Conservation (phyloP, 441 rosid species). For the Brassica hybrid region DNA sequence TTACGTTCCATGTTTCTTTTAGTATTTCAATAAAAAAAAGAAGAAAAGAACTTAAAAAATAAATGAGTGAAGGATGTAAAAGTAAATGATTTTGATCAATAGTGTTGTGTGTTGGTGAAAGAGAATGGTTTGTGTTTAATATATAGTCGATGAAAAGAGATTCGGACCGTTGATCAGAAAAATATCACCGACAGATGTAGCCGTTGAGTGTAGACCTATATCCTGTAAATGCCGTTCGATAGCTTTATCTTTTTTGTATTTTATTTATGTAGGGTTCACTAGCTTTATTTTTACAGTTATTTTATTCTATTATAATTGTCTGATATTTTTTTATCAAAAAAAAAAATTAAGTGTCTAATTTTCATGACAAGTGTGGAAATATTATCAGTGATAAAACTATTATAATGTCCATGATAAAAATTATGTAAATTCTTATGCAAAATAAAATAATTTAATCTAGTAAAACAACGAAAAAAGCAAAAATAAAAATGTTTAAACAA, state of each 20-base stretch:
- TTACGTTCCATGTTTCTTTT: constrained; percentile 71
- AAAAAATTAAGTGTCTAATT: not conserved
- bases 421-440: not conserved
- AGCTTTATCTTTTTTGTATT: constrained; percentile 1
- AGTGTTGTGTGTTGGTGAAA: constrained; percentile 1
- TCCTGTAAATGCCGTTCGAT: constrained; percentile 7
- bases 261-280: constrained; percentile 11
- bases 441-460: not conserved
- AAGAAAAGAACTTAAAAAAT: too few species aligned
- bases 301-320: not conserved
- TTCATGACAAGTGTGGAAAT: not conserved
- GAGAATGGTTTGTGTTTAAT: constrained; percentile 27
- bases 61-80: too few species aligned
- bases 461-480: constrained; percentile 2
- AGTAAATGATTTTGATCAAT: not conserved
- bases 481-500: not conserved
- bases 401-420: not conserved
- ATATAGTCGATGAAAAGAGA: constrained; percentile 41
- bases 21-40: not conserved
- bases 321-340: too few species aligned
- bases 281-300: not conserved
- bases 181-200: constrained; percentile 45
- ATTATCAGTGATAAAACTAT: not conserved
- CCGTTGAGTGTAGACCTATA: constrained; percentile 54
- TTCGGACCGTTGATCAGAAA: constrained; percentile 47